Percentiles rank a stretch among this genome's conserved stretches.
Conservation (phyloP, 306 rosid genomes). For the Rosa chinensis region DNA sequence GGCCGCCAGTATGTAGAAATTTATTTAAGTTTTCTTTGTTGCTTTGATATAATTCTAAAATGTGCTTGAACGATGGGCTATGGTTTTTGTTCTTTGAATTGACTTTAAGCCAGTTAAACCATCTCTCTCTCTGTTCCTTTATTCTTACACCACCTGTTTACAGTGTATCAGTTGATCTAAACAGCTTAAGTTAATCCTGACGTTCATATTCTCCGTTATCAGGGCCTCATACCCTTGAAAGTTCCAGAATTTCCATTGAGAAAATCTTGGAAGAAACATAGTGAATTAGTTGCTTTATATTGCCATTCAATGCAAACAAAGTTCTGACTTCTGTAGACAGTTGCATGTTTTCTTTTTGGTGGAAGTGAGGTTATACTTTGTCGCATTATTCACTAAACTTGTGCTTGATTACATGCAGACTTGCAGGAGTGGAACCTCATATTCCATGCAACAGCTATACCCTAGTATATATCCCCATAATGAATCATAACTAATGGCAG, state of each 20-base stretch:
- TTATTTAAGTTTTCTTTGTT: too few species aligned
- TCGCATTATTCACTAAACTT: constrained; percentile 22
- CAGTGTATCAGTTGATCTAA: too few species aligned
- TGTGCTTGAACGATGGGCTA: background rate
- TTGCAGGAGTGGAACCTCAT: constrained; percentile 46
- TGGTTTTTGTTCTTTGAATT: background rate
- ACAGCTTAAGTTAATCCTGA: too few species aligned
- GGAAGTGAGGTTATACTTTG: constrained; percentile 21
- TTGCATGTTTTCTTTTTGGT: background rate
- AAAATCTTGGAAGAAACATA: too few species aligned
- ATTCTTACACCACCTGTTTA: too few species aligned
- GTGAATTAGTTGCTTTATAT: too few species aligned
- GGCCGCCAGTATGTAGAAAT: background rate
- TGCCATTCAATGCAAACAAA: too few species aligned
- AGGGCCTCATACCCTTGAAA: too few species aligned
- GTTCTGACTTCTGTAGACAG: too few species aligned
- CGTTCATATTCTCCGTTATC: too few species aligned
- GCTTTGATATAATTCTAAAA: background rate
- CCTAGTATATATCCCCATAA: constrained; percentile 28
- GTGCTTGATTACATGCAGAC: constrained; percentile 36
- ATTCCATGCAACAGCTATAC: constrained; percentile 41
- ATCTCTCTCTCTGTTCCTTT: too few species aligned
- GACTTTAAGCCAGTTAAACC: background rate
- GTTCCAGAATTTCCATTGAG: too few species aligned
- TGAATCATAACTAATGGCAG: constrained; percentile 43